A percentile compares a stretch with the other conserved stretches of the same genome.
Conservation (phyloP, 805 yeast genomes). For the Maudiozyma turicensis region DNA sequence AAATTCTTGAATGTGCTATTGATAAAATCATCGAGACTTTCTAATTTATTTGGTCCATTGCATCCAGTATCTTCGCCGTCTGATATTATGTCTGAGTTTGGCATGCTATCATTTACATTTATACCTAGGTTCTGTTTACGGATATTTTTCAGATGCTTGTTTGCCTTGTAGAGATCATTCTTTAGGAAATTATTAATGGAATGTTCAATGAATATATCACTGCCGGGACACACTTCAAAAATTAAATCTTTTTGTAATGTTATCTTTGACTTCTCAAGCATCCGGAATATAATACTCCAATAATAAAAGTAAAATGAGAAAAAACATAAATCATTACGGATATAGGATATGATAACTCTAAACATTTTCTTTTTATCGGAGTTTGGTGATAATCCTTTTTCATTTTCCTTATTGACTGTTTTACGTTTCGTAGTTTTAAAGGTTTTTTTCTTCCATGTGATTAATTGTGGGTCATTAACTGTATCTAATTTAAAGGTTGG, state of each 20-base stretch:
- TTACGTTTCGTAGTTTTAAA: conserved; percentile 1
- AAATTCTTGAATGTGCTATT: conserved; percentile 16
- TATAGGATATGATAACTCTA: conserved; percentile 23
- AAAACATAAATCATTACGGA: conserved; percentile 21
- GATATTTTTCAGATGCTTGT: conserved; percentile 6
- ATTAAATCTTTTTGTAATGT: neutral
- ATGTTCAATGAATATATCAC: conserved; percentile 12
- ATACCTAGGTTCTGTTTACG: conserved; percentile 1
- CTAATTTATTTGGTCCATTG: neutral
- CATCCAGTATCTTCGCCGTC: conserved; percentile 1
- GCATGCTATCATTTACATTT: conserved; percentile 3
- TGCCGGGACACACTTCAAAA: conserved; percentile 9
- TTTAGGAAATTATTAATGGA: conserved; percentile 11
- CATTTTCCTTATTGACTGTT: no score
- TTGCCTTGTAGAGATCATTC: conserved; percentile 13
- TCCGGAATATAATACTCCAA: conserved; percentile 18
- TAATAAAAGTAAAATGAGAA: conserved; percentile 27
- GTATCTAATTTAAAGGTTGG: conserved; percentile 6
- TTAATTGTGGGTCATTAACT: conserved; percentile 5
- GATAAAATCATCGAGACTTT: conserved; percentile 8
- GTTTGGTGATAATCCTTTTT: conserved; percentile 2
- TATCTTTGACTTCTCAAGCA: neutral
- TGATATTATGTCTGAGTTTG: conserved; percentile 1
- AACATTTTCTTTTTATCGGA: conserved; percentile 13
- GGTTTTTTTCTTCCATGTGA: conserved; percentile 18